Percentiles rank a stretch among this genome's conserved stretches.
These are phyloP conservation scores for Rhizopus arrhizus DNA, from an alignment of 371 early-diverging fungal species.

Conservation along the genomic window DNA sequence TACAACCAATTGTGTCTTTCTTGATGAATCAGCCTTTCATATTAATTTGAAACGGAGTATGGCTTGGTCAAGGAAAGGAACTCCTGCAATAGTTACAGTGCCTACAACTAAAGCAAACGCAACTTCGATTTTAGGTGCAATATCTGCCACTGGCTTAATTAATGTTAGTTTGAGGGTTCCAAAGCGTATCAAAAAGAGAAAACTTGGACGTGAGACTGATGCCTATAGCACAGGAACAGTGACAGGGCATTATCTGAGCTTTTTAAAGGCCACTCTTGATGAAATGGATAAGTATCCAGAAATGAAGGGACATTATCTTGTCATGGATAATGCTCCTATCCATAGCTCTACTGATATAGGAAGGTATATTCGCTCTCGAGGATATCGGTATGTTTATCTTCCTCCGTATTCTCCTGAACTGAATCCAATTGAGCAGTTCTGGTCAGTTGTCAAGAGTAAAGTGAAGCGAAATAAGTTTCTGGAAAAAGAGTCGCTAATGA, in stretches of 20 bases:
- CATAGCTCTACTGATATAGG: constrained; percentile 17
- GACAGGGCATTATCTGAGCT: too few species aligned
- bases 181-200: too few species aligned
- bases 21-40: constrained; percentile 18
- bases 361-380: too few species aligned
- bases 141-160: too few species aligned
- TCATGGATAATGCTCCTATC: constrained; percentile 27
- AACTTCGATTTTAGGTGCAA: constrained; percentile 26
- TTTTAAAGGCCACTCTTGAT: too few species aligned
- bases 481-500: constrained; percentile 4
- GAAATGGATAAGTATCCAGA: too few species aligned
- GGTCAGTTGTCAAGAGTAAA: constrained; percentile 19
- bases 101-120: constrained; percentile 16
- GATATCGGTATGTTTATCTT: constrained; percentile 23
- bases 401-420: constrained; percentile 18
- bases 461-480: constrained; percentile 11
- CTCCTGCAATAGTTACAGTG: constrained; percentile 2
- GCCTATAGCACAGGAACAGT: too few species aligned
- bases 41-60: constrained; percentile 15
- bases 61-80: constrained; percentile 11
- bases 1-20: constrained; percentile 13
- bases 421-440: constrained; percentile 26
- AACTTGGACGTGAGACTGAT: too few species aligned
- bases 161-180: too few species aligned
- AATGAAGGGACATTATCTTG: too few species aligned